phyloP scores from a whole-genome alignment of 2,329 filamentous ascomycete species.

The Phyllosticta citribraziliensis region DNA sequence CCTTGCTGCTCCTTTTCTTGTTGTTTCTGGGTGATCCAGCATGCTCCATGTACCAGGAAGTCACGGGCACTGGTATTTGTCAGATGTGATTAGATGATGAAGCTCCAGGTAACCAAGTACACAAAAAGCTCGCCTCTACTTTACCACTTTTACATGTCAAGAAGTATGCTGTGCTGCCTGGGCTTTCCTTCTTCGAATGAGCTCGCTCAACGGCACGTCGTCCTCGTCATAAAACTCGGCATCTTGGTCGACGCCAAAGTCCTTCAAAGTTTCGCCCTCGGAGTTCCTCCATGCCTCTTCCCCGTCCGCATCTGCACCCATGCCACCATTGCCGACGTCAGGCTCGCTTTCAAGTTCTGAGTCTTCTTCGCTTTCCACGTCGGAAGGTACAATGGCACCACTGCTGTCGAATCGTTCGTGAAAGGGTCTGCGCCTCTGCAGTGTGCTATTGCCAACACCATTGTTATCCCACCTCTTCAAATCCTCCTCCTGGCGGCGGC shows the following conservation, averaged over 20 bases:
- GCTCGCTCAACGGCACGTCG: conserved; percentile 59
- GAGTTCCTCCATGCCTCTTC: conserved; percentile 61
- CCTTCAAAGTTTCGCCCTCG: conserved; percentile 63
- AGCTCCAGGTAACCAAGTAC: not conserved
- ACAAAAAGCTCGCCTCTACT: not conserved
- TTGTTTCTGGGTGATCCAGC: no score
- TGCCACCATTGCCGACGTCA: conserved; percentile 22
- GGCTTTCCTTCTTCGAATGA: conserved; percentile 41
- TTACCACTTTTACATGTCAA: not conserved
- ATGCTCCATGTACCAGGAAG: no score
- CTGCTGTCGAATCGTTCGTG: conserved; percentile 30
- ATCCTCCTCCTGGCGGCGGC: conserved; percentile 44
- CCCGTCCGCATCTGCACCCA: conserved; percentile 20
- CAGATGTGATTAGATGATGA: not conserved
- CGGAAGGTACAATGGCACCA: conserved; percentile 11
- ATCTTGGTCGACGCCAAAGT: conserved; percentile 74
- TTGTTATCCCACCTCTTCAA: conserved; percentile 28
- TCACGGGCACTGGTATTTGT: no score
- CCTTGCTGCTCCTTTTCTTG: no score
- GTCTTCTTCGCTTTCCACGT: conserved; percentile 20
- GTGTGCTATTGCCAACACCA: conserved; percentile 14
- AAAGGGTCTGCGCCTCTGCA: conserved; percentile 32
- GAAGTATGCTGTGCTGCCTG: not conserved
- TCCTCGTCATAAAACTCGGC: conserved; percentile 56
- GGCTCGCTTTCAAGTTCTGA: conserved; percentile 14